These are phyloP conservation scores for Pythium brachiatum DNA, from an alignment of 352 stramenopile genomes.

Conservation along the genomic window DNA sequence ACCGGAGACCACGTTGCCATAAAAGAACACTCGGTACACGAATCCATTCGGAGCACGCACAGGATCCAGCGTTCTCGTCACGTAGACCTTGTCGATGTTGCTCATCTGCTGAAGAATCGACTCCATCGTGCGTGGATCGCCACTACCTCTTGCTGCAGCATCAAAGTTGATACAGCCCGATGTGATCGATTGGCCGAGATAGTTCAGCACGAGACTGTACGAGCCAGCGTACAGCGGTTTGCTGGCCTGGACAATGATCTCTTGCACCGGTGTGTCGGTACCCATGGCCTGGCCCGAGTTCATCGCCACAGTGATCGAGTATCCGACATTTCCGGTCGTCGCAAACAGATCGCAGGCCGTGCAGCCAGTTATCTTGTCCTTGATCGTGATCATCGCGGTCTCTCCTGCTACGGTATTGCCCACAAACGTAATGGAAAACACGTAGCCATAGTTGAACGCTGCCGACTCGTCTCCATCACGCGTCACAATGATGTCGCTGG, in stretches of 20 bases:
- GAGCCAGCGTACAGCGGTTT: slow-evolving; percentile 55
- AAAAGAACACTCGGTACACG: slow-evolving; percentile 74
- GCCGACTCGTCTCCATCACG: slow-evolving; percentile 61
- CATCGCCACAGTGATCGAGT: slow-evolving; percentile 31
- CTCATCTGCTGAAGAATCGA: slow-evolving; percentile 45
- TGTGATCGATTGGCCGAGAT: slow-evolving; percentile 35
- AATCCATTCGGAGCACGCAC: slow-evolving; percentile 47
- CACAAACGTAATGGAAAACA: slow-evolving; percentile 77
- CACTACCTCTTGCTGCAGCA: slow-evolving; percentile 34
- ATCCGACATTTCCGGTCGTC: slow-evolving; percentile 32
- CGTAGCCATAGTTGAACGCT: slow-evolving; percentile 59
- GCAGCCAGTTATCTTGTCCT: slow-evolving; percentile 22
- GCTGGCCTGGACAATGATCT: slow-evolving; percentile 53
- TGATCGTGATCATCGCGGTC: slow-evolving; percentile 35
- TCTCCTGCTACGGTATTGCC: slow-evolving; percentile 69
- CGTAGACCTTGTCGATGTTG: slow-evolving; percentile 79
- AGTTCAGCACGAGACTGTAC: slow-evolving; percentile 47
- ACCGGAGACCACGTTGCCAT: slow-evolving; percentile 62
- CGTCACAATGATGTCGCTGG: slow-evolving; percentile 65
- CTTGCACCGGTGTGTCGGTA: slow-evolving; percentile 68
- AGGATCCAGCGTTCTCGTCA: slow-evolving; percentile 44
- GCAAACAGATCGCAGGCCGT: slow-evolving; percentile 31
- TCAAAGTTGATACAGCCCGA: slow-evolving; percentile 69
- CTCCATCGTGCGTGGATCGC: slow-evolving; percentile 45
- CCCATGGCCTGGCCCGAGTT: slow-evolving; percentile 57